phyloP scores from a whole-genome alignment of 139 green algal genomes.

The Picochlorum costavermella region DNA sequence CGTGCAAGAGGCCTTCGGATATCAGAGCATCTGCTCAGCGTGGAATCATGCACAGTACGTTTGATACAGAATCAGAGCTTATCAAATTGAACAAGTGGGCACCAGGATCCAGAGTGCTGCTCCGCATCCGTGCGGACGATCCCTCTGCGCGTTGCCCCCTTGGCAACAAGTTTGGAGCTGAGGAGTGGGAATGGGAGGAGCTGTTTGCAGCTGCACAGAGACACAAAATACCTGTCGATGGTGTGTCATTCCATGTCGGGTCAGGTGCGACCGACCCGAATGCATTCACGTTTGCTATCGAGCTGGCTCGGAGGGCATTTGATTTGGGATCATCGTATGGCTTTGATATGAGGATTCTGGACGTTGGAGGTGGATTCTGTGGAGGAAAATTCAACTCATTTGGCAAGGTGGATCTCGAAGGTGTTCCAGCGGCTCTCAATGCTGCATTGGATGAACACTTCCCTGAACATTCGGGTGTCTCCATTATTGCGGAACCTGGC shows the following conservation, averaged over 20 bases:
- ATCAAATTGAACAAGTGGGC: conserved; percentile 53
- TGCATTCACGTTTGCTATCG: conserved; percentile 54
- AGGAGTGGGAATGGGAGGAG: conserved; percentile 38
- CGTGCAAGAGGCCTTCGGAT: conserved; percentile 83
- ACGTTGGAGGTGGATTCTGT: conserved; percentile 94
- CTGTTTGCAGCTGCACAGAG: conserved; percentile 22
- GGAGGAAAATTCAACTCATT: conserved; percentile 49
- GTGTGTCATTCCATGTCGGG: conserved; percentile 95
- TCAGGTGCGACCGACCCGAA: conserved; percentile 69
- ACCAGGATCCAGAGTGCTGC: conserved; percentile 45
- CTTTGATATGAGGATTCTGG: conserved; percentile 81
- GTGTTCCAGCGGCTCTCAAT: conserved; percentile 76
- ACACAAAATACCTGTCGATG: conserved; percentile 60
- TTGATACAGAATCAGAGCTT: conserved; percentile 88
- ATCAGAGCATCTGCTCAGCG: conserved; percentile 41
- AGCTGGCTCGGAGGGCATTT: conserved; percentile 53
- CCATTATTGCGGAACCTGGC: conserved; percentile 90
- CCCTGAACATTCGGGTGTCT: conserved; percentile 51
- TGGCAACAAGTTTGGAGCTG: conserved; percentile 81
- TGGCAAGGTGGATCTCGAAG: conserved; percentile 62
- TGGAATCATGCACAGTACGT: conserved; percentile 76
- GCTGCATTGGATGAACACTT: conserved; percentile 76
- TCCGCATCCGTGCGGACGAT: conserved; percentile 85
- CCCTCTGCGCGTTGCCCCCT: conserved; percentile 42
- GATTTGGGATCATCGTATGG: conserved; percentile 61